Evolutionary conservation across 2,329 filamentous ascomycete genomes (phyloP), one percentile per base, ranked within the genome.

Genomic region (Fusarium goolgardi): DNA sequence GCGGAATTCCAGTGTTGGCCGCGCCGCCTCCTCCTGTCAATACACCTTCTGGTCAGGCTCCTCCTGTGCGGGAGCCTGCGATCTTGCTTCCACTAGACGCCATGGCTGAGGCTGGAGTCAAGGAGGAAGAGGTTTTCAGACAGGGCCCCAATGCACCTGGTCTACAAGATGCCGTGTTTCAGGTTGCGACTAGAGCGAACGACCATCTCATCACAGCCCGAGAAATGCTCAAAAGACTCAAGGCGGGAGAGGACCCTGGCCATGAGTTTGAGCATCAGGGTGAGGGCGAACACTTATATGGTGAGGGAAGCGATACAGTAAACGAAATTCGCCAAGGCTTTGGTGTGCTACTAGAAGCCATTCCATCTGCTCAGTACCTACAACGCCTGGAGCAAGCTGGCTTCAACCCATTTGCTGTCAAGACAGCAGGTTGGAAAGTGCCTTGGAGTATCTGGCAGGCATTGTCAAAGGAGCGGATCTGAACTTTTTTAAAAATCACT

Each of bases 151-250:
- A 87, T n/a, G 95, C 95, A 0, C 84, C 88, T 0, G 94, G 94
- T 0, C 83, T 98, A 20, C 89, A 91, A 63, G 95, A 99, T 78
- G 95, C 94, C 5, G 88, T 98, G 1, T 99, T 98, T 79, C 86
- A 88, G 6, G 93, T 99, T 16, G 96, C 96, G 1, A 99, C 96
- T 0, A 88, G 95, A 37, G 96, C 96, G 9, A 96, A 96, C 75
- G 96, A 99, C 77, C 96, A 99, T 79, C 83, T 99, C 34, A 97
- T 97, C 71, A 98, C 95, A 0, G 95, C 92, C 3, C 85, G 94
- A 61, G 93, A 97, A 77, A 97, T 99, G 94, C 79, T 98, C 63
- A 90, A 89, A 74, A 93, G 92, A 73, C 81, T 97, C 21, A 88
- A 88, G 55, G 89, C 88, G 6, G 93, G 94, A 3, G 81, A 91